These are phyloP conservation scores for Pilatotrama ljubarskyi DNA, from an alignment of 768 basidiomycete species.

Conservation along the genomic window DNA sequence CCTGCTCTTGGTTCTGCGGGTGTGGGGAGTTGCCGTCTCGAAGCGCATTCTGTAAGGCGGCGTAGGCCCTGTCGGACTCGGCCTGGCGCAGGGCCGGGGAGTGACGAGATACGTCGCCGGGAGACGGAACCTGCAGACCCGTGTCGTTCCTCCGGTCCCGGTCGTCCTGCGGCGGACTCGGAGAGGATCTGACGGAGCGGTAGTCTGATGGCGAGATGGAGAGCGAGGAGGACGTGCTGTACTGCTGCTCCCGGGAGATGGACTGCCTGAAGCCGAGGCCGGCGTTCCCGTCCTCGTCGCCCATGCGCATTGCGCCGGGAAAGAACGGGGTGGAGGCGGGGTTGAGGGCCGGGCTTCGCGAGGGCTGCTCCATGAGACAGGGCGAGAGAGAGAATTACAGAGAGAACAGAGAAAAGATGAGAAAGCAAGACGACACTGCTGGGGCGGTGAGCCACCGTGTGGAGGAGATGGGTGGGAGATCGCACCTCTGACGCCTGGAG, in stretches of 20 bases:
- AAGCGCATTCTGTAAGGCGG: constrained; percentile 24
- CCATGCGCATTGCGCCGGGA: constrained; percentile 62
- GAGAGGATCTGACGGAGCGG: constrained; percentile 69
- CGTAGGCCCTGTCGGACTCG: constrained; percentile 47
- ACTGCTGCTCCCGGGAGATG: constrained; percentile 42
- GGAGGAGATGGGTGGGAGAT: not conserved
- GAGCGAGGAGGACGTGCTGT: constrained; percentile 51
- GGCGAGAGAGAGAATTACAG: constrained; percentile 15
- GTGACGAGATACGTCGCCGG: constrained; percentile 40
- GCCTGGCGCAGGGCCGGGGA: constrained; percentile 47
- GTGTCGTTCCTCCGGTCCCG: constrained; percentile 32
- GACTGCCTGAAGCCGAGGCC: constrained; percentile 48
- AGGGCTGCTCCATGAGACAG: constrained; percentile 49
- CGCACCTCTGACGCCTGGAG: constrained; percentile 28
- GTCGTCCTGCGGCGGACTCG: constrained; percentile 51
- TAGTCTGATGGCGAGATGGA: constrained; percentile 65
- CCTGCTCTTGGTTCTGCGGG: constrained; percentile 50
- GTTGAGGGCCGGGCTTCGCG: constrained; percentile 75
- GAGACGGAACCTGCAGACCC: constrained; percentile 27
- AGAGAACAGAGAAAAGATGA: constrained; percentile 35
- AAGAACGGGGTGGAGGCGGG: constrained; percentile 86
- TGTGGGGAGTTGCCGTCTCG: constrained; percentile 41
- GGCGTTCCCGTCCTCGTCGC: constrained; percentile 53
- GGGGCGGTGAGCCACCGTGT: constrained; percentile 26
- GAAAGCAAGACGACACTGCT: constrained; percentile 31